Conservation (phyloP, 1,284 basidiomycete species). For the Apiotrichum akiyoshidainum region DNA sequence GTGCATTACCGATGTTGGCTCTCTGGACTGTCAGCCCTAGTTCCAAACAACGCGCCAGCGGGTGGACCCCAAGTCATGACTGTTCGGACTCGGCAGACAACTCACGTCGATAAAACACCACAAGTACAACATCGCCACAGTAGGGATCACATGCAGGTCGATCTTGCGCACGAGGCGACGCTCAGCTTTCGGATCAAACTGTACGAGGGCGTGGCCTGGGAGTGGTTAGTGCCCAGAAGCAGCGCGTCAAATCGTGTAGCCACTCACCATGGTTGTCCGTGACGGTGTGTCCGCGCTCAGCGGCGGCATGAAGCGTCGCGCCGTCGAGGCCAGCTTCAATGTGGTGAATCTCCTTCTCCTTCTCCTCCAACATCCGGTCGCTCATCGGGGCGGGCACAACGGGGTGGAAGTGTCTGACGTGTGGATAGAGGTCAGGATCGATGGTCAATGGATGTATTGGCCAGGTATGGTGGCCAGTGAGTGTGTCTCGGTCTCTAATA, state of each 20-base stretch:
- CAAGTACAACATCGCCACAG: slow-evolving; percentile 20
- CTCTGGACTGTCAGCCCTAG: background rate
- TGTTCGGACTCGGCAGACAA: background rate
- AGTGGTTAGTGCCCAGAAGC: background rate
- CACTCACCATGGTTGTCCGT: slow-evolving; percentile 13
- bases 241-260: too few species aligned
- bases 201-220: slow-evolving; percentile 12
- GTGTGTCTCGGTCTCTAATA: too few species aligned
- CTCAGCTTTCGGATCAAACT: slow-evolving; percentile 22
- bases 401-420: background rate
- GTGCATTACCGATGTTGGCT: slow-evolving; percentile 27
- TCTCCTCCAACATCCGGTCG: background rate
- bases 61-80: too few species aligned
- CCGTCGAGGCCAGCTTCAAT: background rate
- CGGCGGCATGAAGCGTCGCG: slow-evolving; percentile 4
- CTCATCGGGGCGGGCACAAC: background rate
- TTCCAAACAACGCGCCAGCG: too few species aligned
- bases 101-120: slow-evolving; percentile 19
- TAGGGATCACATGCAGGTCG: slow-evolving; percentile 25
- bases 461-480: too few species aligned
- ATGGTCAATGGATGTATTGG: too few species aligned
- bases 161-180: slow-evolving; percentile 26
- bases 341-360: background rate
- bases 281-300: slow-evolving; percentile 14
- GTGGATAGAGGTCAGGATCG: too few species aligned